Base-by-base conservation (phyloP, 2,329 filamentous ascomycete genomes). In the Sclerotinia glacialis region DNA sequence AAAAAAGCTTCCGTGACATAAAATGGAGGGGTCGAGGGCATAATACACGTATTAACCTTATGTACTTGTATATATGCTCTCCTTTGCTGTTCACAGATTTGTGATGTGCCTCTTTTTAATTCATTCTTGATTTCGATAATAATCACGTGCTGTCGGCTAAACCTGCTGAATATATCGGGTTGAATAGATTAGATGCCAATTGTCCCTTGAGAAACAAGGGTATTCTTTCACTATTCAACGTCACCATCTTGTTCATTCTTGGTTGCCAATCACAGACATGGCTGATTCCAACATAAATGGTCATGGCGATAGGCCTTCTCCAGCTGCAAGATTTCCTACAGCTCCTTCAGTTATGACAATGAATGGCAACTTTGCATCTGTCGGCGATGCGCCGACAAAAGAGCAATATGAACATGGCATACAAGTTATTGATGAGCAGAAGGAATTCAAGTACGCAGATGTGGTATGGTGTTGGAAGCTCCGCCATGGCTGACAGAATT, bases 351-450 rank as follows among this genome's bases (percentile, higher is more conserved):
- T 75, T 16, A 75, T 76, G 74, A 75, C 75, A 71, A 89, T 92
- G 87, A 96, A 95, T 80, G 88, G 89, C 77, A 90, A 94, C 78
- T 93, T 94, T 79, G 89, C 90, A 73, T 83, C 86, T 65, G 86
- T 91, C 77, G 89, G 89, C 81, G 83, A 88, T 69, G 82, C 83
- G 80, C 83, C 86, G 75, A 80, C 82, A 70, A 83, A 84, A 72
- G 83, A 86, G 76, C 83, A 87, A 71, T 98, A 94, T 78, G 91
- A 93, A 76, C 91, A 97, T 85, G 95, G 95, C 76, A 91, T 98
- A 76, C 95, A 99, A 80, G 93, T 99, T 74, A 92, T 99, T 76
- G 92, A 97, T 78, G 93, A 93, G 80, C 89, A 96, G 77, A 98
- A 98, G 82, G 85, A 92, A 74, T 99, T 97, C 87, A 98, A 97